Evolutionary conservation across 495 filamentous ascomycete species (phyloP), one percentile per base, ranked within the genome.

Genomic region (Penicillium tannophilum): DNA sequence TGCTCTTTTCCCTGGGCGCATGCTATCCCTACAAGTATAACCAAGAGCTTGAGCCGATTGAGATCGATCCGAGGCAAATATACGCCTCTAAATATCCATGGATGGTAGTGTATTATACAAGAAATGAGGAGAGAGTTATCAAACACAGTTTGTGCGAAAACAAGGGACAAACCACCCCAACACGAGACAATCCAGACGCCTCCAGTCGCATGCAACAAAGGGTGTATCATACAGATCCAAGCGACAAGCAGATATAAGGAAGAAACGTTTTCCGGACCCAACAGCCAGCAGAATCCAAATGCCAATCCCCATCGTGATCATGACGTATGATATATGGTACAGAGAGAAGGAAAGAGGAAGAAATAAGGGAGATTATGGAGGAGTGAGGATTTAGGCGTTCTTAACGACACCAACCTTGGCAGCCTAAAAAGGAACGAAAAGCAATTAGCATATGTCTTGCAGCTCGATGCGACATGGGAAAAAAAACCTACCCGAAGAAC

Each of bases 391-490:
- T 79, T 81, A 84, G 60, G 78, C 73, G 71, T 88, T 86, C 75
- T 88, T 86, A 42, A 95, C 93, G 56, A 98, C 90, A 63, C 93
- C 93, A 54, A 98, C 93, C 83, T 98, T 96, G 62, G 93, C 91
- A 59, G 93, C 89, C 79, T 86, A 50, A 26, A 55, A 58, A 46
- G 42, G 52, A 49, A 45, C 43, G 54, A 44, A 14, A 57, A 33
- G 52, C 33, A 54, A 60, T 66, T 58, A 73, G 16, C 44, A 61
- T 17, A n/a, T 16, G 41, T 43, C 17, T 16, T 7, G 11, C 8
- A 45, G 31, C 16, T 41, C 41, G 2, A 24, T 36, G 17, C 2
- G 3, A 45, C 31, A 19, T 26, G 23, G n/a, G 24, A 20, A 36
- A 5, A 4, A 44, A 35, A 42, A 79, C 84, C 65, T 66, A 88